These are phyloP conservation scores for Trichoderma simmonsii DNA, from an alignment of 2,329 filamentous ascomycete genomes.

Conservation along the genomic window DNA sequence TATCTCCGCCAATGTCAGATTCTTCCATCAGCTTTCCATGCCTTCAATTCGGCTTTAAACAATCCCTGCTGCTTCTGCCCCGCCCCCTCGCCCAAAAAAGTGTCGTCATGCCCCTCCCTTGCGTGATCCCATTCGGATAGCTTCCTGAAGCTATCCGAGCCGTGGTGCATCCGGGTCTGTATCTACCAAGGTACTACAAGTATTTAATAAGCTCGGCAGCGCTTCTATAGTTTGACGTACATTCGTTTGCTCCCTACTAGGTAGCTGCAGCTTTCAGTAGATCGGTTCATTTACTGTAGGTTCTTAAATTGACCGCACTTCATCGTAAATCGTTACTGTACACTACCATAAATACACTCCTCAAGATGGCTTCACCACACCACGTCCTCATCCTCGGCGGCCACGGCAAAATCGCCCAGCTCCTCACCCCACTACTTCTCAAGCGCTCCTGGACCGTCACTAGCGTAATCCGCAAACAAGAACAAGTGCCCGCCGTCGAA, in stretches of 20 bases:
- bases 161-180: not conserved
- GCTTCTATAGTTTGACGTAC: not conserved
- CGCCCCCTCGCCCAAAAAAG: not conserved
- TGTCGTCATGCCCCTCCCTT: constrained; percentile 7
- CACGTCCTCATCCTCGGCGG: constrained; percentile 74
- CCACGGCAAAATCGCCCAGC: constrained; percentile 74
- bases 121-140: constrained; percentile 1
- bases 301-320: not conserved
- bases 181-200: not conserved
- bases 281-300: not conserved
- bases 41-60: not conserved
- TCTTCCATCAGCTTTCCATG: not conserved
- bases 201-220: not conserved
- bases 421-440: constrained; percentile 73
- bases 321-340: not conserved
- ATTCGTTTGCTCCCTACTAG: not conserved
- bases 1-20: not conserved
- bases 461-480: constrained; percentile 70
- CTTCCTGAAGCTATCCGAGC: not conserved
- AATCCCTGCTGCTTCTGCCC: not conserved
- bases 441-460: constrained; percentile 73
- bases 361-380: constrained; percentile 24
- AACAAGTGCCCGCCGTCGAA: constrained; percentile 63
- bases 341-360: not conserved
- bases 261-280: not conserved